Base-by-base conservation (phyloP, 371 early-diverging fungal species). In the Rozella allomycis region DNA sequence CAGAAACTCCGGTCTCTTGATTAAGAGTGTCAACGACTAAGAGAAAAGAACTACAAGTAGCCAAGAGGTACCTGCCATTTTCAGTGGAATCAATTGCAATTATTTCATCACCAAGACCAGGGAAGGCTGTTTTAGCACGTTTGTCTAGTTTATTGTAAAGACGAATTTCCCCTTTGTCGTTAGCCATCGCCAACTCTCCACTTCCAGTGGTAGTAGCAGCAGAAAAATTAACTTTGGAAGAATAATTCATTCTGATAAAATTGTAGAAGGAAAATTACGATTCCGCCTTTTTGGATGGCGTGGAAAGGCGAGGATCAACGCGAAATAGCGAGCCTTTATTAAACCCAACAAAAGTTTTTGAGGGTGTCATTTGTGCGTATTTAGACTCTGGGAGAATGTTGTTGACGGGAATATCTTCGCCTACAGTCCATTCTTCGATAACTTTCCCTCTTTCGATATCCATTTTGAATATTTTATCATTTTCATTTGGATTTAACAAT, bases 361-460 rank as follows among this genome's bases (percentile, higher is more conserved):
- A 58, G 35, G 57, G 49, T 0, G 78, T 72, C 41, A 63, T 43
- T 41, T 76, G 74, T n/a, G 74, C 52, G 48, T 66, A 73, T 47
- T 83, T 82, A 39, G 66, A 52, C 30, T 64, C 72, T 9, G 82
- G 79, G 14, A 74, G 54, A 9, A 90, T 52, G 14, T 67, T 60
- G 17, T 59, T 60, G 5, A 75, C 64, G 10, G 60, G 53, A 23
- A 74, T 45, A 20, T 41, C 23, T 14, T 55, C 34, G 26, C 66
- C 68, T 10, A 75, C 68, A 33, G 62, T 63, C 85, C 85, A 91
- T 43, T 79, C 78, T 35, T 90, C 85, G 6, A 87, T 84, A 18
- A 96, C 67, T 49, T 82, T 74, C 13, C 81, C 90, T 39, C 60
- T 57, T 38, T 83, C 81, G 19, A 93, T 45, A 52, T 96, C 94